Percentiles rank a stretch among this genome's conserved stretches.
Conservation (phyloP, 352 stramenopile genomes). For the Pythium oligandrum region DNA sequence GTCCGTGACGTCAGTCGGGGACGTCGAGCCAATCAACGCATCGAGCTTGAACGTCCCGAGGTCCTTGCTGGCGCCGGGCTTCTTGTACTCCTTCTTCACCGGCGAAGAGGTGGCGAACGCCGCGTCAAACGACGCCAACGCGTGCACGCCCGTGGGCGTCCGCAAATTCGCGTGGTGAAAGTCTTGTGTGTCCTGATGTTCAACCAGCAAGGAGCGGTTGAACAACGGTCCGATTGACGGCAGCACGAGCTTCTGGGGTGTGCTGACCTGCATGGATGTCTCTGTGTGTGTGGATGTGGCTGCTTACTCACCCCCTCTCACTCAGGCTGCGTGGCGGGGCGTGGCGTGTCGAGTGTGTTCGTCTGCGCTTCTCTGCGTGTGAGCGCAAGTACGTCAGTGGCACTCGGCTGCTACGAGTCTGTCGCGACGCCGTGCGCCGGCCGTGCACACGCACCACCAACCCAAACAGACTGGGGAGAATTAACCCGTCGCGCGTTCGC, state of each 20-base stretch:
- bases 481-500: conserved; percentile 15
- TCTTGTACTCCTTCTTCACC: conserved; percentile 46
- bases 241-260: conserved; percentile 39
- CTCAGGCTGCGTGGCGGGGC: too few species aligned
- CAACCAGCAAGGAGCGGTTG: conserved; percentile 24
- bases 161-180: conserved; percentile 34
- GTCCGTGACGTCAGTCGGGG: conserved; percentile 1
- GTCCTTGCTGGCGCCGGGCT: conserved; percentile 13
- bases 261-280: conserved; percentile 26
- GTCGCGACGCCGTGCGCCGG: too few species aligned
- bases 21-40: conserved; percentile 6
- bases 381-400: too few species aligned
- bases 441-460: background rate
- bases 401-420: too few species aligned
- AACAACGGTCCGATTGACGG: conserved; percentile 56
- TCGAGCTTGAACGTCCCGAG: conserved; percentile 35
- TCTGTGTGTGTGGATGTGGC: too few species aligned
- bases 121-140: conserved; percentile 17
- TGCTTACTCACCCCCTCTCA: too few species aligned
- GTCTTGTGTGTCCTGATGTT: conserved; percentile 15
- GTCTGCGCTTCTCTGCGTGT: too few species aligned
- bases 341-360: too few species aligned
- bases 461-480: conserved; percentile 9
- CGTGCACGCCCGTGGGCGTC: conserved; percentile 53
- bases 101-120: conserved; percentile 52